A percentile compares a stretch with the other conserved stretches of the same genome.
Evolutionary conservation across 768 basidiomycete species (phyloP).

Genomic region (Rubroboletus pulcherrimus): DNA sequence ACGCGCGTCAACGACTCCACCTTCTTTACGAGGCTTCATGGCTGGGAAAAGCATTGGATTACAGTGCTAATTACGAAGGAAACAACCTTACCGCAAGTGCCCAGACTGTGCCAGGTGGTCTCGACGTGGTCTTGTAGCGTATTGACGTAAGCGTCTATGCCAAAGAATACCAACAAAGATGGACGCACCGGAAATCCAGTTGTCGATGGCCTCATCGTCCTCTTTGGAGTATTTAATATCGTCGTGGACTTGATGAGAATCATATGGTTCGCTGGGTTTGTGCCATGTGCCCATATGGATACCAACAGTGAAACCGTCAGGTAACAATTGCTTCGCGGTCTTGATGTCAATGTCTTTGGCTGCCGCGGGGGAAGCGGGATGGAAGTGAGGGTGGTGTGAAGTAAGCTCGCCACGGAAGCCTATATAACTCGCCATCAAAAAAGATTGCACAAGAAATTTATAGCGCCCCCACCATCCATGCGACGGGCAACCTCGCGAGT

Average conservation of each 20-base stretch:
- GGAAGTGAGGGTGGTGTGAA: constrained; percentile 72
- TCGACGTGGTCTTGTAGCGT: constrained; percentile 54
- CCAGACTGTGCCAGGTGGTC: constrained; percentile 75
- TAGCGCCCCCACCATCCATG: constrained; percentile 53
- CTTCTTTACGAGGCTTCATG: constrained; percentile 65
- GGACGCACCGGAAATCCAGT: constrained; percentile 49
- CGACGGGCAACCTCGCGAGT: constrained; percentile 67
- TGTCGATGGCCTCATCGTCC: constrained; percentile 69
- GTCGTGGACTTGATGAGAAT: constrained; percentile 55
- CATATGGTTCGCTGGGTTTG: constrained; percentile 49
- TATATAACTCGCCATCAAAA: constrained; percentile 19
- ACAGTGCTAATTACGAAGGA: background rate
- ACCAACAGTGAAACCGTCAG: constrained; percentile 60
- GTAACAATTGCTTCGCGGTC: constrained; percentile 60
- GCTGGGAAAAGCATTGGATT: constrained; percentile 16
- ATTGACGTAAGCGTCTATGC: background rate
- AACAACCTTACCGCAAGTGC: constrained; percentile 31
- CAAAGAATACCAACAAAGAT: background rate
- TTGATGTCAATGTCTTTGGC: constrained; percentile 60
- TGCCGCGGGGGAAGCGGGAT: constrained; percentile 62
- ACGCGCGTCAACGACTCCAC: constrained; percentile 62
- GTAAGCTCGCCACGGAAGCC: constrained; percentile 71
- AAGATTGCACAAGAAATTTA: background rate
- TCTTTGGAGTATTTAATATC: constrained; percentile 64
- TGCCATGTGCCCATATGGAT: constrained; percentile 75